Base-by-base conservation (phyloP, 2,329 filamentous ascomycete genomes). In the Paecilomyces variotii region DNA sequence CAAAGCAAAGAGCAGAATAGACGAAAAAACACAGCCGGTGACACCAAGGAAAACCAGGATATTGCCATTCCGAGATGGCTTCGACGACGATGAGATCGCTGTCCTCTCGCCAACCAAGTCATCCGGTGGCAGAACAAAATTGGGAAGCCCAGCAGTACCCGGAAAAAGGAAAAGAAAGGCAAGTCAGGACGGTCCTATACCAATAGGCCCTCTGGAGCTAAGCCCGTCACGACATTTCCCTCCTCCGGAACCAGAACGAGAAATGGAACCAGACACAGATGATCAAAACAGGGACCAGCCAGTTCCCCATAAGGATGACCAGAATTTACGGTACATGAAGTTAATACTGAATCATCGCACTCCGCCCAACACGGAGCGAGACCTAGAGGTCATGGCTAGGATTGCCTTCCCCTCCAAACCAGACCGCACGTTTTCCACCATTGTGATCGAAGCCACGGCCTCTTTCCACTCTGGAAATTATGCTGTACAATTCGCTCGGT, bases 21-120 rank as follows among this genome's bases (percentile, higher is more conserved):
- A 71, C 12, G 75, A 75, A 14, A 74, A 70, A 56, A 59, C 63
- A 26, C 74, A 72, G 45, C 79, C 79, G 1, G 67, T 73, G 1
- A 84, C 83, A 1, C 82, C 83, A 0, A 81, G 72, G 60, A 82
- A 79, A 62, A 70, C 73, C n/a, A 77, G 74, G 61, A 69, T 70
- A 5, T 70, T 79, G 0, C 77, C 78, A 2, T 77, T 82, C 35
- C 78, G 83, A 14, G 85, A 87, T 72, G 85, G 85, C 19, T 87
- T 87, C 65, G 82, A 86, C 58, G 83, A 87, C 62, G 79, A 82
- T 57, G 83, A 87, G 65, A 78, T 87, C 7, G 70, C 80, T 58
- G 75, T 80, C 61, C 69, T 78, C 0, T 85, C 83, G 2, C 83
- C 83, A 3, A 83, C 78, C 56, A 84, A 80, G 63, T 75, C 77